phyloP scores from a whole-genome alignment of 192 early-diverging fungal species.

The Rhizophagus clarus region DNA sequence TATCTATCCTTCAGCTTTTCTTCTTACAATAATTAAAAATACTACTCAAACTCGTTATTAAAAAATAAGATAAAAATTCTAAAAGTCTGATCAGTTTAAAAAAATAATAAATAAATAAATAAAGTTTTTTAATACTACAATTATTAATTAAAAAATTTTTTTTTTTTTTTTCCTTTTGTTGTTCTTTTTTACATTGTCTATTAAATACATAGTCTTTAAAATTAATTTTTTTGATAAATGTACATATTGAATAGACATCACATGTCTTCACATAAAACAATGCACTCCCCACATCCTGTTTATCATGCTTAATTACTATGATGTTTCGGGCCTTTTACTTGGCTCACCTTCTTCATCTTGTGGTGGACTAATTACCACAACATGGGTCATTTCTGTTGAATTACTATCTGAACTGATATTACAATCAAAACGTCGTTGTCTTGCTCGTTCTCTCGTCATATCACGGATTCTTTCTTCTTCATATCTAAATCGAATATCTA shows the following conservation, averaged over 20 bases:
- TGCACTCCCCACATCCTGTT: neutral
- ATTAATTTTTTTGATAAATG: no score
- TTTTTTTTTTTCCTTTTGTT: no score
- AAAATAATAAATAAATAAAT: no score
- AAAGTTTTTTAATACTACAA: no score
- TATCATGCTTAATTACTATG: neutral
- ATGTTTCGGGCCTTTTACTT: neutral
- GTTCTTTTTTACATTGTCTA: no score
- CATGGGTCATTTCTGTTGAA: neutral
- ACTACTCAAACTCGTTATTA: neutral
- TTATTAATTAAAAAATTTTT: no score
- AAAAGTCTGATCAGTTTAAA: no score
- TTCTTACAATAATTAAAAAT: no score
- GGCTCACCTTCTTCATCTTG: neutral
- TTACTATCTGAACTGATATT: neutral
- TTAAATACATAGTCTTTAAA: no score
- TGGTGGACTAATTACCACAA: neutral
- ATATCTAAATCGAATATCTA: conserved; percentile 37
- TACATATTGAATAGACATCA: no score
- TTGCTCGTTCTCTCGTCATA: neutral
- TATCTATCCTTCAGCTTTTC: no score
- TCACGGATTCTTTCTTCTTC: conserved; percentile 6
- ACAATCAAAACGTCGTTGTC: neutral
- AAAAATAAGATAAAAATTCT: neutral
- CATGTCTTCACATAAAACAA: no score